Base-by-base conservation (phyloP, 495 filamentous ascomycete species). In the Peziza echinospora region DNA sequence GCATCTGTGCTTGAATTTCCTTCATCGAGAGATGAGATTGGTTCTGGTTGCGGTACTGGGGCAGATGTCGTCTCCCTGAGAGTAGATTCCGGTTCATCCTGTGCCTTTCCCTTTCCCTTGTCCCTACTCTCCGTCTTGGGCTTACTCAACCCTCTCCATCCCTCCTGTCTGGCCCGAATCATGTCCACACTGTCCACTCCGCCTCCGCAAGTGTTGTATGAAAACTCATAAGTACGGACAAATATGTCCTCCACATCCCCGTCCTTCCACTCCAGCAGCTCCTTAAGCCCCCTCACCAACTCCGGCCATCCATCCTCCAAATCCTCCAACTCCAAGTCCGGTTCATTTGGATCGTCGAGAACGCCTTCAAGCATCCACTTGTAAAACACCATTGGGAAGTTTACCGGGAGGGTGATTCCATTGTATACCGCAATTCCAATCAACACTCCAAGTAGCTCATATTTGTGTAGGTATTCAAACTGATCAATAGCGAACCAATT, bases 361-460 rank as follows among this genome's bases (percentile, higher is more conserved):
- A 64, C 67, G 6, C 63, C 54, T 2, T 72, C 76, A 10, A 92
- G 69, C 2, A 96, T 67, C 51, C 82, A 82, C 47, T 73, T 71
- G 61, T 97, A 97, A 23, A 96, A 71, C 0, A 76, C 77, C 43
- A 70, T 71, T 5, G 89, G 89, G 50, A 97, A 85, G 4, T 76
- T 91, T 46, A 94, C 66, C 1, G 87, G 87, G 1, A 97, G 66
- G 0, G 83, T 92, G 17, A 93, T 67, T 1, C 86, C 86, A 51
- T 96, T 97, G 63, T 92, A 93, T 17, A 94, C 69, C n/a, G 89
- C 89, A 2, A 97, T 65, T 0, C 79, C 86, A 48, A 93, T 69
- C 40, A 94, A 60, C n/a, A 93, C 59, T 3, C 89, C 89, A 25
- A 93, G 64, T 2, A 94, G 70, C 60, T 97, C 86, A 56, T 80